Percentiles rank a stretch among this genome's conserved stretches.
phyloP scores from a whole-genome alignment of 2,329 filamentous ascomycete genomes.

The Dothistroma septosporum region DNA sequence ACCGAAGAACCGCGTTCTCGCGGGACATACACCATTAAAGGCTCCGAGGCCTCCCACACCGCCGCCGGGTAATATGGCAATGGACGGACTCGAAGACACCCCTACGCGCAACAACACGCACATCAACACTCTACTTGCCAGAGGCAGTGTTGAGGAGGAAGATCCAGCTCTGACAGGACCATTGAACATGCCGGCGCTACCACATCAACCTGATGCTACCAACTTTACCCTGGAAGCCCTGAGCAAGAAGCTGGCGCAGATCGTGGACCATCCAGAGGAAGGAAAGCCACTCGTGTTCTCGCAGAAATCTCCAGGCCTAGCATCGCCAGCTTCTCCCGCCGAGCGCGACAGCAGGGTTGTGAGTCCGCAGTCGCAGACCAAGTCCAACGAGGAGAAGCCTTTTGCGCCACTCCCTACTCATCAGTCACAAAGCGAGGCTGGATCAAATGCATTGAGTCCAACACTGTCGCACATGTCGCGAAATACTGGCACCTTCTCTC shows the following conservation, averaged over 20 bases:
- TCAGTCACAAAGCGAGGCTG: conserved; percentile 10
- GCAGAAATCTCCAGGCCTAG: conserved; percentile 29
- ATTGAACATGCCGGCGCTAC: conserved; percentile 36
- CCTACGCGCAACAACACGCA: conserved; percentile 36
- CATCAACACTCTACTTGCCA: conserved; percentile 31
- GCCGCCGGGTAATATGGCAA: conserved; percentile 24
- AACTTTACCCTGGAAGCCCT: conserved; percentile 37
- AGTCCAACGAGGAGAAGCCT: conserved; percentile 7
- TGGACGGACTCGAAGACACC: conserved; percentile 34
- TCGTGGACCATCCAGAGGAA: conserved; percentile 31
- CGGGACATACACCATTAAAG: conserved; percentile 35
- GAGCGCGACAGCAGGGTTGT: conserved; percentile 5
- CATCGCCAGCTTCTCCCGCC: conserved; percentile 22
- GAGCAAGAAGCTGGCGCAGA: conserved; percentile 31
- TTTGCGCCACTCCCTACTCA: conserved; percentile 12
- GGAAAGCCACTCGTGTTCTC: conserved; percentile 31
- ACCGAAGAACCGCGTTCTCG: conserved; percentile 28
- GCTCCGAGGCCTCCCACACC: conserved; percentile 29
- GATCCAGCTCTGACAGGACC: conserved; percentile 34
- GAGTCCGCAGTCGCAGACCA: conserved; percentile 5
- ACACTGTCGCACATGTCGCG: conserved; percentile 7
- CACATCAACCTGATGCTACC: conserved; percentile 30
- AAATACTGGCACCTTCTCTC: conserved; percentile 17
- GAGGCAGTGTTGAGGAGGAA: conserved; percentile 30
- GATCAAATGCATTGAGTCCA: conserved; percentile 20